These are phyloP conservation scores for Thalassiosira livingstoniorum DNA, from an alignment of 352 stramenopile genomes.

Conservation along the genomic window DNA sequence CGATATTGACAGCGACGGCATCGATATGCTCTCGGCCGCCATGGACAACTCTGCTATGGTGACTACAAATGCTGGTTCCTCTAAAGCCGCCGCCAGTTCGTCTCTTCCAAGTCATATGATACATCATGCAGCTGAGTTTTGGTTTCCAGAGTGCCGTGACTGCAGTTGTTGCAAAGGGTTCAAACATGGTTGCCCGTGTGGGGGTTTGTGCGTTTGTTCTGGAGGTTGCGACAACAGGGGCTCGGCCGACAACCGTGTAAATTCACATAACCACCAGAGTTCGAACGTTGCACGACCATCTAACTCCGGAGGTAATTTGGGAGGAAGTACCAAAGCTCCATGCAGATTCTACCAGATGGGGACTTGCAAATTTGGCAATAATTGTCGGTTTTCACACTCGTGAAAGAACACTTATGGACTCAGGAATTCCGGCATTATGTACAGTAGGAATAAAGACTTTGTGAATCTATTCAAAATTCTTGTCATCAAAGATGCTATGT, in stretches of 20 bases:
- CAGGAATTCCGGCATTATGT: too few relatives aligned
- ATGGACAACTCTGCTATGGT: not conserved
- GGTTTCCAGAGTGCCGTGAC: slow-evolving; percentile 70
- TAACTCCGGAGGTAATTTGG: not conserved
- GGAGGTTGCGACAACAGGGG: too few relatives aligned
- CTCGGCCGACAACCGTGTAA: too few relatives aligned
- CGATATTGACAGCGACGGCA: not conserved
- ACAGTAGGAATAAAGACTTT: too few relatives aligned
- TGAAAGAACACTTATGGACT: too few relatives aligned
- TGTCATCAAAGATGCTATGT: too few relatives aligned
- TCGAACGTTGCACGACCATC: too few relatives aligned
- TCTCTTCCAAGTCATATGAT: slow-evolving; percentile 19
- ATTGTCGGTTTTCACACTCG: slow-evolving; percentile 41
- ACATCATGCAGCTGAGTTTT: slow-evolving; percentile 68
- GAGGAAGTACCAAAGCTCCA: not conserved
- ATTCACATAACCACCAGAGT: too few relatives aligned
- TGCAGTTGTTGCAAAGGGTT: slow-evolving; percentile 70
- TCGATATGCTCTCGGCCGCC: not conserved
- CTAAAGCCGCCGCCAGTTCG: slow-evolving; percentile 3
- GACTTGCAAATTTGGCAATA: slow-evolving; percentile 49
- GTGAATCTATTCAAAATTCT: too few relatives aligned
- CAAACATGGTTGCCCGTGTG: slow-evolving; percentile 68
- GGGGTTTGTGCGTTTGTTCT: not conserved
- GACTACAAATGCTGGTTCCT: not conserved
- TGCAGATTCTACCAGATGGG: slow-evolving; percentile 54